Percentiles rank a stretch among this genome's conserved stretches.
phyloP scores from a whole-genome alignment of 2,329 filamentous ascomycete genomes.

The Paraphoma sp. region DNA sequence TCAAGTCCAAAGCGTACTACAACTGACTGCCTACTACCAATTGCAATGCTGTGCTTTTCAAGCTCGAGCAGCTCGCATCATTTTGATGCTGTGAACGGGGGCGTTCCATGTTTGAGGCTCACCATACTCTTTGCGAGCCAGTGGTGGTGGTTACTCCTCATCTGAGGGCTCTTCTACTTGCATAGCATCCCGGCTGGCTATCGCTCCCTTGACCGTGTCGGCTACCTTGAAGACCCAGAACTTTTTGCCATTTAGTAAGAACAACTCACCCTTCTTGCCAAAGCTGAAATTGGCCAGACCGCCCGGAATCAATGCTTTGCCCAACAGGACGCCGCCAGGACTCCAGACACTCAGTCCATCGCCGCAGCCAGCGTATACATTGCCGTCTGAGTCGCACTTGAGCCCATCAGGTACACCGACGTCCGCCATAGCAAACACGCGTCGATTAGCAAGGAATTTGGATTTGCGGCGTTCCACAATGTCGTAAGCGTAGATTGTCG shows the following conservation, averaged over 20 bases:
- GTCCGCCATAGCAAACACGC: slow-evolving; percentile 16
- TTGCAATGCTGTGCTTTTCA: no score
- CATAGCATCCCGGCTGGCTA: neutral
- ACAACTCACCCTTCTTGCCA: slow-evolving; percentile 41
- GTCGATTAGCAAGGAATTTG: slow-evolving; percentile 11
- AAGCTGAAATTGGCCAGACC: slow-evolving; percentile 56
- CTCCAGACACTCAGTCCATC: slow-evolving; percentile 60
- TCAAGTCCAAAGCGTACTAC: no score
- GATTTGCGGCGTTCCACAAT: slow-evolving; percentile 2
- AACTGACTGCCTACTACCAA: no score
- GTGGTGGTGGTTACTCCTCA: neutral
- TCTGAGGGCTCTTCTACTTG: neutral
- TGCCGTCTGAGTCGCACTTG: slow-evolving; percentile 49
- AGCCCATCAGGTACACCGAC: slow-evolving; percentile 15
- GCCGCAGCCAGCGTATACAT: slow-evolving; percentile 60
- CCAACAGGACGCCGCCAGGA: slow-evolving; percentile 52
- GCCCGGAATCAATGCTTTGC: slow-evolving; percentile 37
- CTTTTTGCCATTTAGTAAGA: slow-evolving; percentile 53
- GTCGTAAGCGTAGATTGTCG: slow-evolving; percentile 15
- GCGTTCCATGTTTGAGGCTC: no score
- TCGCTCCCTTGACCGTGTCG: neutral
- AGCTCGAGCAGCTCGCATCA: no score
- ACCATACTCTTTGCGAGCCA: no score
- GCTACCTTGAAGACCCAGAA: slow-evolving; percentile 21
- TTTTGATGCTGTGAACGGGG: no score